Evolutionary conservation across 805 yeast species (phyloP), one percentile per base, ranked within the genome.

Genomic region (Myxozyma vanderwaltii): DNA sequence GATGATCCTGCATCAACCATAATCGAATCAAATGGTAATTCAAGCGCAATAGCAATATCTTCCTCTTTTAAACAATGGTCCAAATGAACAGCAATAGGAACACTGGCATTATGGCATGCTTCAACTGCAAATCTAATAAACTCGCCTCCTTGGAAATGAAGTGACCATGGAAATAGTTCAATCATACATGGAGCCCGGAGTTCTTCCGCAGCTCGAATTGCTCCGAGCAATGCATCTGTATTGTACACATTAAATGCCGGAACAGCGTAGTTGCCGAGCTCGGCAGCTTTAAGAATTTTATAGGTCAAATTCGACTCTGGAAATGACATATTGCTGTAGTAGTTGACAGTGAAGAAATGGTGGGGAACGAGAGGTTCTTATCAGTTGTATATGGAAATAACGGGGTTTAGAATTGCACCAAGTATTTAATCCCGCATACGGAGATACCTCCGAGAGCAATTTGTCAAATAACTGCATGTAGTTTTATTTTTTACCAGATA

Each of bases 1-100:
- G 71, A 70, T 38, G 69, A 71, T 1, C 75, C 72, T 69, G 73
- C 73, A 61, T 74, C 77, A 10, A 74, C 71, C 76, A 74, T 73
- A 38, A 74, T 73, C 13, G 76, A 72, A 57, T 74, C 76, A 52
- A 74, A 73, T 24, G 76, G 75, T 54, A 74, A 59, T 7, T 65
- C 67, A 24, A 61, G 59, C 3, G 76, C 76, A 8, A 70, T 68
- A 51, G 66, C 63, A 19, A 74, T 70, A 49, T 70, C 63, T n/a
- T 70, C 69, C 13, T 63, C 63, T 35, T 69, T 71, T 51, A 69
- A 72, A 39, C 74, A 72, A 63, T 74, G 76, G 52, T 74, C 76
- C 35, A 74, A 61, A 54, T 74, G 77, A 15, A 74, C 55, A 2
- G 76, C 68, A 31, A 74, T 67, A 0, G 76, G 76, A 1, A 73